Evolutionary conservation across 1,284 basidiomycete genomes (phyloP), one percentile per base, ranked within the genome.

Genomic region (Cutaneotrichosporon sp.): DNA sequence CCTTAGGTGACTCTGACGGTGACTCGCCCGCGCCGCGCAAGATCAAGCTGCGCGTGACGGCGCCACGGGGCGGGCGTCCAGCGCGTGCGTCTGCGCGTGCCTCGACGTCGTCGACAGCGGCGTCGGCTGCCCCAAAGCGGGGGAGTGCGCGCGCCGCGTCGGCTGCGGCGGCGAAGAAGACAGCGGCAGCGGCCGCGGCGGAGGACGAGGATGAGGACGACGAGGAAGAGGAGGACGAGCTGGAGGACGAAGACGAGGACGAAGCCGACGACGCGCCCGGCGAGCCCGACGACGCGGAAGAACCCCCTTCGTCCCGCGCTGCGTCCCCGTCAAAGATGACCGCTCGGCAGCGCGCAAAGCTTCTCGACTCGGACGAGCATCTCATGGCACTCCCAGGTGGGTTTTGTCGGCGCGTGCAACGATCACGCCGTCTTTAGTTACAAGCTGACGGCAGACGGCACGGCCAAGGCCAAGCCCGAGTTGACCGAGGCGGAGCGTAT

Each of bases 401-500:
- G 9, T 17, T 20, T 5, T 3, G 30, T 1, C 8, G 33, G 47
- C 22, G 4, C 20, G 18, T 8, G 8, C n/a, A n/a, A n/a, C n/a
- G n/a, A n/a, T n/a, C n/a, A n/a, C n/a, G n/a, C n/a, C n/a, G n/a
- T n/a, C n/a, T n/a, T n/a, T n/a, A n/a, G n/a, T n/a, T n/a, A n/a
- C n/a, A n/a, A n/a, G 41, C 49, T 50, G 41, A 50, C 49, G 18
- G 78, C 77, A 55, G 79, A 81, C 55, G 78, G 79, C 78, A 80
- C 2, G 17, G 77, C 81, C 21, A 87, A 90, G 73, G 34, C 44
- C 23, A 85, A 86, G 62, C 80, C 83, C 12, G 59, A 70, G 21
- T 77, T 90, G 4, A 91, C 88, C 15, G 88, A 90, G 63, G 82
- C 84, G 0, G 90, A 93, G 71, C 78, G 90, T 1, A 84, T 87